Base-by-base conservation (phyloP, 2,329 filamentous ascomycete genomes). In the Beauveria pseudobassiana region DNA sequence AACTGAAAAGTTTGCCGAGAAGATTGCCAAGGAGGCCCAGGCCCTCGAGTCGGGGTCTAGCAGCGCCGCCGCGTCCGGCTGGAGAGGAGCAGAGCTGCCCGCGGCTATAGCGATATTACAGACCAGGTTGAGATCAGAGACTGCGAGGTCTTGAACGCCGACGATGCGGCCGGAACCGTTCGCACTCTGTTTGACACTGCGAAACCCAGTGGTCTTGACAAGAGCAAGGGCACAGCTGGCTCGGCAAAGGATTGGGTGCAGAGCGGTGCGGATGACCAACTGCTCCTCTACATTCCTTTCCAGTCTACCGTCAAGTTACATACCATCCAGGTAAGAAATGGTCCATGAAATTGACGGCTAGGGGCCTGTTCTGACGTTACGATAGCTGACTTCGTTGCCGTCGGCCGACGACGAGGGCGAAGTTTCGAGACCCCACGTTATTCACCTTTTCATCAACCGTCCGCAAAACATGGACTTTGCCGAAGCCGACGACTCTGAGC, bases 211-310 rank as follows among this genome's bases (percentile, higher is more conserved):
- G 80, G 81, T 1, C 74, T 93, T 61, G 73, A 75, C 54, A 85
- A 86, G 69, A 82, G 77, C 61, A 86, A 86, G 70, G 63, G 65
- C 40, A 73, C 78, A 30, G 65, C 66, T 59, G 85, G 65, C 40
- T 73, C 77, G 34, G 65, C 66, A 60, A 85, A 84, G 71, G 93
- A 99, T 75, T 98, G 90, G 88, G 87, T 98, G 24, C 91, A 97
- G 80, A 97, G 91, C 74, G 93, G 97, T 71, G 96, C 93, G 42
- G 95, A 99, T 72, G 93, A 98, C 77, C 95, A 99, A 79, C 80
- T 99, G 64, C 90, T 98, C 83, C 82, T 99, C 52, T 98, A 88
- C 75, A 82, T 96, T 62, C 93, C 95, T 1, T 96, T 99, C 77
- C 88, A 93, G 74, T 86, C 88, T 38, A 90, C 87, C 53, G 74